Base-by-base conservation (phyloP, 768 basidiomycete genomes). In the Lactarius hatsudake region DNA sequence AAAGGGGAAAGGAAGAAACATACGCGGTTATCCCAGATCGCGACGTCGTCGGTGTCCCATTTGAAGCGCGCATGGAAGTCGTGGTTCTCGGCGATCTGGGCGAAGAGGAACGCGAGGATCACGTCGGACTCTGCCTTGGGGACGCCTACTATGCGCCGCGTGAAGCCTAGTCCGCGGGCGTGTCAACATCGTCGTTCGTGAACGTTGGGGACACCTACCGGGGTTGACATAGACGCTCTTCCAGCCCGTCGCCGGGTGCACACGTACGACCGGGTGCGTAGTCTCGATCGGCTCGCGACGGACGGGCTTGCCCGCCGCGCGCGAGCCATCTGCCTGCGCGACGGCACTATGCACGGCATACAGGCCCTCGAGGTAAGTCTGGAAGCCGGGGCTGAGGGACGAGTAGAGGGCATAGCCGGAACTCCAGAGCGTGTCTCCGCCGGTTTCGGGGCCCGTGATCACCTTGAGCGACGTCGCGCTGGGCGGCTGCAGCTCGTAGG, bases 11-110 rank as follows among this genome's bases (percentile, higher is more conserved):
- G 65, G 18, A 0, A 40, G 36, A 23, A 51, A 74, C 83, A 45
- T 69, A 90, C 89, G 75, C 91, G 81, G 76, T 93, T 93, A 73
- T 94, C 91, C 92, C 93, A 94, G 75, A 93, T 81, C n/a, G 90
- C 91, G 61, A 93, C 79, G 51, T 89, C 88, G 73, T 91, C 86
- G 43, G 81, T 78, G 74, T 88, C 83, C 92, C 92, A 93, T 69
- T 81, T 84, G 82, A 90, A 90, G 66, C 89, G 86, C 51, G 89
- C 87, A 67, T 91, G 90, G 76, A 85, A 86, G 74, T 90, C 89
- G 7, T 84, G 83, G 74, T 87, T 91, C 69, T 86, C 83, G 61
- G 82, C 81, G 71, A 93, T 86, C 72, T 88, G 85, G 72, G 79
- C 83, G 81, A 88, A 91, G 63, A 94, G 79, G 76, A 93, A 87